Percentiles rank a stretch among this genome's conserved stretches.
These are phyloP conservation scores for Stephania cephalantha DNA, from an alignment of 164 flowering plant species.

Conservation along the genomic window DNA sequence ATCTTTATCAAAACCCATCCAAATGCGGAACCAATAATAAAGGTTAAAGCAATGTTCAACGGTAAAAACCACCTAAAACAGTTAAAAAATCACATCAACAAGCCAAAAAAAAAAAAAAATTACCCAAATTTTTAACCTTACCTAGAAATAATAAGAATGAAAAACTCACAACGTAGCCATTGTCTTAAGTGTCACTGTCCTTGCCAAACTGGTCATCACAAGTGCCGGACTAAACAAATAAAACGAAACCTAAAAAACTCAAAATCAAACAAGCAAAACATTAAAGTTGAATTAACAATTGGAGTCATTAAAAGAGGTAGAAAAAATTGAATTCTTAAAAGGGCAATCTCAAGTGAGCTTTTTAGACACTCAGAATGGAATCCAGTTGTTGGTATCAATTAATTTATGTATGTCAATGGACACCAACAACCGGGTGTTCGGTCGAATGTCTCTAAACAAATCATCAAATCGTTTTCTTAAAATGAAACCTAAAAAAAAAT, in stretches of 20 bases:
- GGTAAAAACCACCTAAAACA: slow-evolving; percentile 90
- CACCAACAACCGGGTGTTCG: too few relatives aligned
- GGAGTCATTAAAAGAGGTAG: too few relatives aligned
- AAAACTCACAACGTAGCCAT: slow-evolving; percentile 46
- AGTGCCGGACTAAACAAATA: slow-evolving; percentile 74
- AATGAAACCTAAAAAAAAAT: too few relatives aligned
- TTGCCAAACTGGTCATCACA: slow-evolving; percentile 41
- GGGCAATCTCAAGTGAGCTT: too few relatives aligned
- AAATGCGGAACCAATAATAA: slow-evolving; percentile 55
- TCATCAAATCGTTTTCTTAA: too few relatives aligned
- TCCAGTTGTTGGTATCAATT: too few relatives aligned
- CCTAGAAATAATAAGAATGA: background rate
- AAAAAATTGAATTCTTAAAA: too few relatives aligned
- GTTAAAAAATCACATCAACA: background rate
- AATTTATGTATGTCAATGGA: too few relatives aligned
- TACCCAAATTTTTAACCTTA: background rate
- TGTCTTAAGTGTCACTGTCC: slow-evolving; percentile 55
- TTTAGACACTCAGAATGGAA: too few relatives aligned
- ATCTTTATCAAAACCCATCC: slow-evolving; percentile 56
- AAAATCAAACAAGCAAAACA: background rate
- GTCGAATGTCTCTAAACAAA: too few relatives aligned
- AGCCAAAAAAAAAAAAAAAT: background rate
- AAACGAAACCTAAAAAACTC: slow-evolving; percentile 46
- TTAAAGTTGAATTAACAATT: background rate
- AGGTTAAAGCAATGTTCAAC: slow-evolving; percentile 57